These are phyloP conservation scores for Clitopilus hobsonii DNA, from an alignment of 768 basidiomycete species.

Conservation along the genomic window DNA sequence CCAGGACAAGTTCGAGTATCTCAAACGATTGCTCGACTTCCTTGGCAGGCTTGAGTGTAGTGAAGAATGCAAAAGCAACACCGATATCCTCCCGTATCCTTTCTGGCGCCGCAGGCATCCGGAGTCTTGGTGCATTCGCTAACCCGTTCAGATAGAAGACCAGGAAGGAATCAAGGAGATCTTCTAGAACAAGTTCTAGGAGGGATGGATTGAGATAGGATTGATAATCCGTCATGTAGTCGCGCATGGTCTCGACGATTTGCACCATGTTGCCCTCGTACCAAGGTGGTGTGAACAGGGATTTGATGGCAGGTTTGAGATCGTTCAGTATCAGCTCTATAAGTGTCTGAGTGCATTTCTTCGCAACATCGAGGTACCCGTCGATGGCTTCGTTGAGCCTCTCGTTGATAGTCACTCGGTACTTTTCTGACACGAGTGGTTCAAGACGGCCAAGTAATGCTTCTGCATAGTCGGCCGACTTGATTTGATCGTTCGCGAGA, in stretches of 20 bases:
- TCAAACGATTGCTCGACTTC: conserved; percentile 84
- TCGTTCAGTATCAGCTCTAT: conserved; percentile 96
- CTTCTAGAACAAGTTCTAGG: conserved; percentile 88
- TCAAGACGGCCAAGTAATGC: conserved; percentile 81
- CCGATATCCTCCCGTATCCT: conserved; percentile 80
- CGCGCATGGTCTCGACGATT: conserved; percentile 91
- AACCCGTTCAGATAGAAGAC: conserved; percentile 87
- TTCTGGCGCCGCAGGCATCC: conserved; percentile 80
- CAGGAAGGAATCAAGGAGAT: conserved; percentile 87
- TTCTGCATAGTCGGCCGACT: conserved; percentile 92
- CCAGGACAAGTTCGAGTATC: conserved; percentile 78
- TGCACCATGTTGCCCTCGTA: conserved; percentile 87
- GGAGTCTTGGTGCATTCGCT: conserved; percentile 77
- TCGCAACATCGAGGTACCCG: conserved; percentile 96
- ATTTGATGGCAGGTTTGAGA: conserved; percentile 80
- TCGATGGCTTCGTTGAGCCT: conserved; percentile 94
- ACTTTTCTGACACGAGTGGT: conserved; percentile 90
- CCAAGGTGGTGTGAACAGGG: conserved; percentile 81
- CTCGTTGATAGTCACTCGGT: conserved; percentile 76
- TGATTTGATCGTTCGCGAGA: conserved; percentile 96
- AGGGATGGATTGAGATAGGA: conserved; percentile 86
- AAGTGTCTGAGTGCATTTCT: conserved; percentile 92
- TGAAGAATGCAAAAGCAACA: conserved; percentile 77
- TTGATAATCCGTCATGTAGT: conserved; percentile 96
- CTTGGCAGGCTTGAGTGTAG: conserved; percentile 65